Conservation (phyloP, 2,329 filamentous ascomycete species). For the Colletotrichum brevisporum region DNA sequence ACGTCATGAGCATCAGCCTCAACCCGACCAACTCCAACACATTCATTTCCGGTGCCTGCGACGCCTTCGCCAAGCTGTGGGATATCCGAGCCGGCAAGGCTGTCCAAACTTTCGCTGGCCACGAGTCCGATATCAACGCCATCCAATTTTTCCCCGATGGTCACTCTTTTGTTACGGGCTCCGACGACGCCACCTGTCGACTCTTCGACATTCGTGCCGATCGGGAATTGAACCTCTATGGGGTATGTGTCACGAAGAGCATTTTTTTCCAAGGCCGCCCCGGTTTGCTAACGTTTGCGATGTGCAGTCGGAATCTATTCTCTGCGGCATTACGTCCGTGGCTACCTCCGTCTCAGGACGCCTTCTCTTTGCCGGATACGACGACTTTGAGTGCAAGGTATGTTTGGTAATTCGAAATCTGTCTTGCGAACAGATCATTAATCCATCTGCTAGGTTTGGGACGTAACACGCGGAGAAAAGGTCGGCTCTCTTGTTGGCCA, state of each 20-base stretch:
- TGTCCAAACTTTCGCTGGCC: constrained; percentile 97
- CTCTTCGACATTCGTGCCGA: constrained; percentile 98
- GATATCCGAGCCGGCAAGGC: constrained; percentile 98
- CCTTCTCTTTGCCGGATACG: constrained; percentile 95
- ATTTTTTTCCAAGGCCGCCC: too few relatives aligned
- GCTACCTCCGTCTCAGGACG: constrained; percentile 97
- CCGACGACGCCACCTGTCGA: constrained; percentile 96
- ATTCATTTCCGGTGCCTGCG: constrained; percentile 98
- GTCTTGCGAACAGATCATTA: constrained; percentile 29
- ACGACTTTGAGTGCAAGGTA: constrained; percentile 99
- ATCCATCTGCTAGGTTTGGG: constrained; percentile 83
- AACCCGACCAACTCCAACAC: constrained; percentile 99
- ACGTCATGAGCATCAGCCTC: constrained; percentile 99
- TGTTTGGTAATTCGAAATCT: constrained; percentile 45
- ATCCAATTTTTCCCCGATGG: constrained; percentile 99
- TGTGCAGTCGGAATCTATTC: constrained; percentile 90
- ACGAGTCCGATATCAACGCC: constrained; percentile 99
- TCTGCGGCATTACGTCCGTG: constrained; percentile 98
- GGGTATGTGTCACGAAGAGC: constrained; percentile 64
- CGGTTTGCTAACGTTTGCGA: constrained; percentile 40
- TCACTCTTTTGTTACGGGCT: constrained; percentile 97
- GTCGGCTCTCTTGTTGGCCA: constrained; percentile 97
- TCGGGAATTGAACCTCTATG: constrained; percentile 79
- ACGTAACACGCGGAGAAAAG: constrained; percentile 95
- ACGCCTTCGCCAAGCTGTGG: constrained; percentile 98